Evolutionary conservation across 1,284 basidiomycete species (phyloP), one percentile per base, ranked within the genome.

Genomic region (Ustilago cynodontis): DNA sequence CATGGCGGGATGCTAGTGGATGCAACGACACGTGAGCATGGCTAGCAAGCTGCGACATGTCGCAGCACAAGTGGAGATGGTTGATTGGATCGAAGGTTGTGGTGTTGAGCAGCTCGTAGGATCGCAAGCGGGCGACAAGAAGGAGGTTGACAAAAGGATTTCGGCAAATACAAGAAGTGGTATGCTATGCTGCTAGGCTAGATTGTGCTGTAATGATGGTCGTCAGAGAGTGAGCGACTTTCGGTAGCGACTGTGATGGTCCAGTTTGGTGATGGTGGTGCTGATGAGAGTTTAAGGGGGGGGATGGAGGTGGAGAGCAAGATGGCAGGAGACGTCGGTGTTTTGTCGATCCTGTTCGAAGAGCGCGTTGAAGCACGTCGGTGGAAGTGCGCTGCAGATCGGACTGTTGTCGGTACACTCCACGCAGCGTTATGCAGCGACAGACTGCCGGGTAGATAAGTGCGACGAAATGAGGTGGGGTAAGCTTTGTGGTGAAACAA

Each of bases 21-120:
- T 83, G 81, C 35, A 83, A 64, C 2, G 81, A 75, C 37, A 83
- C 80, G 8, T 69, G 74, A 22, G 77, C 77, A 63, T 77, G 59
- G 43, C 45, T 43, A 50, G 45, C 50, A 54, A 59, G 43, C 50
- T 68, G 65, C 62, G 74, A 69, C 74, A 77, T 77, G 57, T 51
- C 73, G 67, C 56, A 45, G 50, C 39, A 26, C 45, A 51, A 50
- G 35, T 33, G 14, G 39, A 2, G 7, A 20, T 47, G 47, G 20
- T 24, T 45, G 28, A 24, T 16, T 16, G n/a, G 11, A 20, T 41
- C 16, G 13, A 24, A 18, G 1, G 45, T 20, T 18, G 28, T 29
- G 11, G 54, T 14, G 6, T 4, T 5, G 24, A 24, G 10, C 47
- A 28, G 24, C 24, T 24, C 24, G 37, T 6, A 2, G 37, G 43